phyloP scores from a whole-genome alignment of 176 grass and related monocot species.

The Ananas comosus region DNA sequence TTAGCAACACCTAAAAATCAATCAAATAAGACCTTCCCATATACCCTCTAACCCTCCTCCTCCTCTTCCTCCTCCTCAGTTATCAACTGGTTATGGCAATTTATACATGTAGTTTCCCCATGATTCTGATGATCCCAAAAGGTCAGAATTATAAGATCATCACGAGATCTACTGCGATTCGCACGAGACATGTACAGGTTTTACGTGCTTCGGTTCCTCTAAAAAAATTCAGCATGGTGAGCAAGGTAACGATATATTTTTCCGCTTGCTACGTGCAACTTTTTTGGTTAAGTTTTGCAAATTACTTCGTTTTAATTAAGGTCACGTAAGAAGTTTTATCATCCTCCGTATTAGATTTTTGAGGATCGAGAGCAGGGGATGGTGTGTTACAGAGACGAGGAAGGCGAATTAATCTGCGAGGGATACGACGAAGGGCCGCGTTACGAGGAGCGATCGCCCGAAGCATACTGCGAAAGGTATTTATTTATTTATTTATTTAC shows the following conservation, averaged over 20 bases:
- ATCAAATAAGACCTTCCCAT: too few species aligned
- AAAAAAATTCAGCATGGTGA: background rate
- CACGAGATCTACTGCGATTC: background rate
- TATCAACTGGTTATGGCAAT: background rate
- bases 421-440: constrained; percentile 48
- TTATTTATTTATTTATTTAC: too few species aligned
- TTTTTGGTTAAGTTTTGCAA: background rate
- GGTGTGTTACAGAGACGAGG: constrained; percentile 37
- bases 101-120: background rate
- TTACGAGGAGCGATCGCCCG: background rate
- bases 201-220: background rate
- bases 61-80: too few species aligned
- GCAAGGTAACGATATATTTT: background rate
- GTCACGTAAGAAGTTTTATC: background rate
- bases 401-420: constrained; percentile 39
- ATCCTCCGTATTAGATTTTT: constrained; percentile 29
- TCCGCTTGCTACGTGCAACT: background rate
- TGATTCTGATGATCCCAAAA: background rate
- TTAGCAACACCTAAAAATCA: too few species aligned
- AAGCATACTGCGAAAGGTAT: background rate
- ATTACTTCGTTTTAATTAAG: background rate
- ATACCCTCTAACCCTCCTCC: too few species aligned
- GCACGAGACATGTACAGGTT: background rate
- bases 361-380: constrained; percentile 46
- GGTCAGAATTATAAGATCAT: background rate